Conservation (phyloP, 805 yeast species). For the Teunomyces barrocoloradensis region DNA sequence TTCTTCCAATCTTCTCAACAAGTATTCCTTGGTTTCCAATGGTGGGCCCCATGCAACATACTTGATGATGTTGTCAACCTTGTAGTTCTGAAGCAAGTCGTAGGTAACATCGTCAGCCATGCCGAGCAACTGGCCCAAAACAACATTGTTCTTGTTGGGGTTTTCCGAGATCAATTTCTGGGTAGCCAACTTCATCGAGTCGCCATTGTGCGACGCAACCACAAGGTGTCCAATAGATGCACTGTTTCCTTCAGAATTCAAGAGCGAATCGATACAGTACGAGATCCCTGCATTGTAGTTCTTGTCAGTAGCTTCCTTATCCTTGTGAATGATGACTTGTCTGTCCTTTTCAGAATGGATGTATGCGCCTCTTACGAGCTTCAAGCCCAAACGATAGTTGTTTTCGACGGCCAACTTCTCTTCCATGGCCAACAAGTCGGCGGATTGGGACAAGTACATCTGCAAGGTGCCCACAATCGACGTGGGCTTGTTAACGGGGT, state of each 20-base stretch:
- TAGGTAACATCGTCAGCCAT: slow-evolving; percentile 91
- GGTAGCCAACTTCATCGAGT: slow-evolving; percentile 73
- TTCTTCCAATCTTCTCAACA: slow-evolving; percentile 87
- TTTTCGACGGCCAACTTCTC: slow-evolving; percentile 58
- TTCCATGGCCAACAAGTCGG: slow-evolving; percentile 60
- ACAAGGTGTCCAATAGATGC: slow-evolving; percentile 72
- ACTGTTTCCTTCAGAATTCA: slow-evolving; percentile 40
- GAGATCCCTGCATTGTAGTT: slow-evolving; percentile 72
- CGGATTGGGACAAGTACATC: slow-evolving; percentile 78
- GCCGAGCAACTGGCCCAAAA: slow-evolving; percentile 87
- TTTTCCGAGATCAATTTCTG: slow-evolving; percentile 40
- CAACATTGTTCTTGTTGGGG: slow-evolving; percentile 55
- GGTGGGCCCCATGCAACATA: slow-evolving; percentile 99
- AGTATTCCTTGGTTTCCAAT: slow-evolving; percentile 84
- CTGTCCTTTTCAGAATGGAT: slow-evolving; percentile 84
- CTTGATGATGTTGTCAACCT: slow-evolving; percentile 76
- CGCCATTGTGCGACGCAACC: slow-evolving; percentile 86
- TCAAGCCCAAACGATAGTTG: slow-evolving; percentile 75
- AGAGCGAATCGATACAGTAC: slow-evolving; percentile 57
- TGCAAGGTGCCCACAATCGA: slow-evolving; percentile 90
- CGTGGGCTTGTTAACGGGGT: slow-evolving; percentile 54
- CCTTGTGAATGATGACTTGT: slow-evolving; percentile 60
- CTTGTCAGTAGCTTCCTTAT: slow-evolving; percentile 77
- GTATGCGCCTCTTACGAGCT: slow-evolving; percentile 94
- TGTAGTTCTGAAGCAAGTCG: slow-evolving; percentile 63